phyloP scores from a whole-genome alignment of 148 eudicot genomes.

The Beta vulgaris region DNA sequence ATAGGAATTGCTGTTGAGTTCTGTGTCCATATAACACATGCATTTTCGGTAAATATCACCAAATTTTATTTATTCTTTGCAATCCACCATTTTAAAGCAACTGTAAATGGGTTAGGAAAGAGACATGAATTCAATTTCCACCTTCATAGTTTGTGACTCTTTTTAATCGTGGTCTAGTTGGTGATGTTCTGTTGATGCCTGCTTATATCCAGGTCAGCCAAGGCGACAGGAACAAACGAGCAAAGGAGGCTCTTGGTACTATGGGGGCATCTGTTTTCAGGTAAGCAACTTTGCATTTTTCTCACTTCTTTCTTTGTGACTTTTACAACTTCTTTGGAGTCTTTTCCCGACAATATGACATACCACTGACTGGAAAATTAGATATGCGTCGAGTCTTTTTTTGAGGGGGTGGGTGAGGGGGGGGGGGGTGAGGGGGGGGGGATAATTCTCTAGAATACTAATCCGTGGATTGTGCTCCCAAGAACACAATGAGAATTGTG shows the following conservation, averaged over 20 bases:
- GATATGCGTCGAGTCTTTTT: no score
- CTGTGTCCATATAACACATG: conserved; percentile 94
- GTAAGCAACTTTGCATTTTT: conserved; percentile 17
- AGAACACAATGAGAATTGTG: no score
- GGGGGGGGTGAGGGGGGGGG: no score
- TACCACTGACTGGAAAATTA: no score
- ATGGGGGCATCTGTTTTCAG: conserved; percentile 83
- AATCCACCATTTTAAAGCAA: neutral
- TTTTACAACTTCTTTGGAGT: no score
- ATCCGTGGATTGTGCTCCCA: no score
- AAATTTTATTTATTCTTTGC: neutral
- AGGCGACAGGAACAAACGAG: conserved; percentile 52
- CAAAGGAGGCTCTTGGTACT: conserved; percentile 52
- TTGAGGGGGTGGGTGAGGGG: no score
- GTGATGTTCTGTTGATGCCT: conserved; percentile 8
- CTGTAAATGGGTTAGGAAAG: neutral
- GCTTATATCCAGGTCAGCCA: conserved; percentile 37
- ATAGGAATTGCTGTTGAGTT: conserved; percentile 97
- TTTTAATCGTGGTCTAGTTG: neutral
- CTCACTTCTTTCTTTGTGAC: no score
- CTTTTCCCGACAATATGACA: no score
- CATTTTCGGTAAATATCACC: conserved; percentile 72
- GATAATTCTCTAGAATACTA: no score
- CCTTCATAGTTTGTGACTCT: neutral
- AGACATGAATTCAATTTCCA: neutral